Evolutionary conservation across 495 filamentous ascomycete species (phyloP).

Genomic region (Lindgomyces ingoldianus): DNA sequence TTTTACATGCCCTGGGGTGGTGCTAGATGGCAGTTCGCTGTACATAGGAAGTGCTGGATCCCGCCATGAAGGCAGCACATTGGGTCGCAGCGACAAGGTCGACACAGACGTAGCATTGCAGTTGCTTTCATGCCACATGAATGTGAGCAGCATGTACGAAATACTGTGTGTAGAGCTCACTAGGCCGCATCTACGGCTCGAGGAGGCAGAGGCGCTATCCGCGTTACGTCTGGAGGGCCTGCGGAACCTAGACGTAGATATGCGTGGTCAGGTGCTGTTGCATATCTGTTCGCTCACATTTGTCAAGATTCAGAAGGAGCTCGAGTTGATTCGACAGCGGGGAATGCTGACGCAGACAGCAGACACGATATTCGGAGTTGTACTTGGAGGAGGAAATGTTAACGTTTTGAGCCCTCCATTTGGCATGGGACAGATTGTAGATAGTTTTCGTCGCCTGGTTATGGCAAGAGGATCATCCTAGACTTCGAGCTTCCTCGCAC

Average conservation of each 20-base stretch:
- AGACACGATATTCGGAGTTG: background rate
- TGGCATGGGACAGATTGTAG: background rate
- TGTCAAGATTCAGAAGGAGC: background rate
- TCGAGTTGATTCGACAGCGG: background rate
- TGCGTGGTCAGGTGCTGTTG: background rate
- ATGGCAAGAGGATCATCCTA: background rate
- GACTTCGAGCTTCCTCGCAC: too few species aligned
- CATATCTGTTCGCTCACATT: background rate
- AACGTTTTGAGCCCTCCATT: background rate
- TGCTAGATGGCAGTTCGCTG: background rate
- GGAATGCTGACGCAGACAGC: background rate
- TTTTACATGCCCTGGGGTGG: background rate
- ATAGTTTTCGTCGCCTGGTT: background rate
- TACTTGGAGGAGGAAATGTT: background rate
- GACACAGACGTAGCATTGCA: background rate
- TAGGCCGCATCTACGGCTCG: background rate
- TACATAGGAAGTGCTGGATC: background rate
- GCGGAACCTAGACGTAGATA: background rate
- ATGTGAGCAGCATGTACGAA: background rate
- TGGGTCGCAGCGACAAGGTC: background rate
- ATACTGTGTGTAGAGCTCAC: background rate
- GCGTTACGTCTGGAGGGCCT: background rate
- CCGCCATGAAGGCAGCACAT: background rate
- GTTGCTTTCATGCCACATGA: background rate
- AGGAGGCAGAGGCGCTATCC: background rate